Evolutionary conservation across 192 early-diverging fungal genomes (phyloP).

Genomic region (Gamsiella multidivaricata): DNA sequence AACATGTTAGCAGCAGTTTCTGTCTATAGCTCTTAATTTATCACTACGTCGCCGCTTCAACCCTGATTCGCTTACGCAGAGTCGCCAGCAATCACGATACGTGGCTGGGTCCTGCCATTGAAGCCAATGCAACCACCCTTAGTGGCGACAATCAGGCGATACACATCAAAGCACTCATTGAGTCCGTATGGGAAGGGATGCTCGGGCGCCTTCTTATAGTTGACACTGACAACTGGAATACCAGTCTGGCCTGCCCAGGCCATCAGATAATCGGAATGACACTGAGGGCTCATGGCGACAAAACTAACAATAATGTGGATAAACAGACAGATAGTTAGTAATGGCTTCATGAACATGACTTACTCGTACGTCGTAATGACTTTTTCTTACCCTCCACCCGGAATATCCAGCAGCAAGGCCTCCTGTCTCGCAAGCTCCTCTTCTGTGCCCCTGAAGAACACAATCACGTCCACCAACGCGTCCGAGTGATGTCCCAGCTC

Average conservation of each 20-base stretch:
- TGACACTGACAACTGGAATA: constrained; percentile 81
- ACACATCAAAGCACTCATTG: constrained; percentile 93
- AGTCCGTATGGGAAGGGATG: constrained; percentile 92
- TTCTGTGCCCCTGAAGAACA: constrained; percentile 67
- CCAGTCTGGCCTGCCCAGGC: constrained; percentile 80
- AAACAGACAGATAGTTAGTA: neutral
- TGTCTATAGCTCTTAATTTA: too few relatives aligned
- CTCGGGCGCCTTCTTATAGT: constrained; percentile 97
- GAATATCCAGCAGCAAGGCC: constrained; percentile 69
- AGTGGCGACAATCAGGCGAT: constrained; percentile 76
- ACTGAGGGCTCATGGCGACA: constrained; percentile 87
- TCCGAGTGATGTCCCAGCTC: constrained; percentile 26
- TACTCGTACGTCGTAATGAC: neutral
- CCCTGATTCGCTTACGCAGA: constrained; percentile 80
- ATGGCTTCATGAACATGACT: neutral
- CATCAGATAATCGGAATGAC: constrained; percentile 88
- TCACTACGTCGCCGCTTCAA: neutral
- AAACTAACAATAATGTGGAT: constrained; percentile 56
- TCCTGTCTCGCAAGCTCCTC: constrained; percentile 46
- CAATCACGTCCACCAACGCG: constrained; percentile 55
- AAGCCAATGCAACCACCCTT: constrained; percentile 85
- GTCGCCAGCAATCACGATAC: constrained; percentile 86
- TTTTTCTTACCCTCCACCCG: constrained; percentile 77
- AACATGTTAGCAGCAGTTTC: too few relatives aligned
- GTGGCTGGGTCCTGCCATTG: constrained; percentile 69